These are phyloP conservation scores for Larix kaempferi DNA, from an alignment of 75 land plant species.

Conservation along the genomic window DNA sequence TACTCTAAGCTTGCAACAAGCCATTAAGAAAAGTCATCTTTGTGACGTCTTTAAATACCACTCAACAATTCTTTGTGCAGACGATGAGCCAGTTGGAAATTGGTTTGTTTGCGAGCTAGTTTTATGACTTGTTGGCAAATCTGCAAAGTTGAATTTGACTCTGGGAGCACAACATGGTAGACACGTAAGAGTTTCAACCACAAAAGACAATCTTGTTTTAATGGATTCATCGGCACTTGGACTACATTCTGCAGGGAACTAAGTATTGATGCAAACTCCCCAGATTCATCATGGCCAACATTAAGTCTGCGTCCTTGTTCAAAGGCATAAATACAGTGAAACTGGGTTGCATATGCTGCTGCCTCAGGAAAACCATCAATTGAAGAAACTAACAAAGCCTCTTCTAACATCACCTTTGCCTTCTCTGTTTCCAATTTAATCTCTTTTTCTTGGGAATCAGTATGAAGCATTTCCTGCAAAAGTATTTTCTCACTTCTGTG, in stretches of 20 bases:
- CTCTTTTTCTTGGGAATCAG: constrained; percentile 39
- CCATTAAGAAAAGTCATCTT: constrained; percentile 13
- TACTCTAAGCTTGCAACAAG: constrained; percentile 48
- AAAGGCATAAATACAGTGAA: constrained; percentile 78
- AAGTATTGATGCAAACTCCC: constrained; percentile 14
- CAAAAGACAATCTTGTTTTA: constrained; percentile 65
- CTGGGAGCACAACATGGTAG: constrained; percentile 52
- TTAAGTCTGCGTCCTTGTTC: constrained; percentile 37
- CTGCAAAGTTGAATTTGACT: constrained; percentile 39
- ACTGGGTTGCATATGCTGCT: constrained; percentile 70
- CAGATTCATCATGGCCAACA: constrained; percentile 12
- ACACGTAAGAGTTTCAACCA: constrained; percentile 88
- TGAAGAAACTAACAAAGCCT: constrained; percentile 56
- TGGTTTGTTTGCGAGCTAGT: constrained; percentile 81
- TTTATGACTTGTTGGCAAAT: constrained; percentile 56
- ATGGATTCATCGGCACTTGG: constrained; percentile 32
- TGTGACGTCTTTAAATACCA: constrained; percentile 13
- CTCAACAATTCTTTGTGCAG: constrained; percentile 36
- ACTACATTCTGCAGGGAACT: constrained; percentile 42
- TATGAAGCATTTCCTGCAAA: constrained; percentile 80
- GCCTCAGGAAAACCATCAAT: constrained; percentile 77
- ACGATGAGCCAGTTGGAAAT: constrained; percentile 71
- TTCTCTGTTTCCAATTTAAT: constrained; percentile 48
- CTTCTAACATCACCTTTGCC: constrained; percentile 83
- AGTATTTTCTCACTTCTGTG: constrained; percentile 99